Evolutionary conservation across 495 filamentous ascomycete species (phyloP).

Genomic region (Penicillium subrubescens): DNA sequence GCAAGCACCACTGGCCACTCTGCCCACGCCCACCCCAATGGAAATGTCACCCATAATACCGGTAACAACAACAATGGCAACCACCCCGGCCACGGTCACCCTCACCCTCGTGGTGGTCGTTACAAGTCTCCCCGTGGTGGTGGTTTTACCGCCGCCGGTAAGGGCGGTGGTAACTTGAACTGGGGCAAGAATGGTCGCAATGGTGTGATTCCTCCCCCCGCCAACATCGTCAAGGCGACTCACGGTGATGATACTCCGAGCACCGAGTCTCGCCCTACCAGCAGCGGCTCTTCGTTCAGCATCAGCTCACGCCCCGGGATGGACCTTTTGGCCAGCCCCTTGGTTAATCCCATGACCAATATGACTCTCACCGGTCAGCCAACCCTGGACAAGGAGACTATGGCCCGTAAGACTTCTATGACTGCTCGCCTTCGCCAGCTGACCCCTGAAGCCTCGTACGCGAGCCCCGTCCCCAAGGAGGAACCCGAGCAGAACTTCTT

Average conservation of each 20-base stretch:
- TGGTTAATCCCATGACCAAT: neutral
- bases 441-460: neutral
- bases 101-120: neutral
- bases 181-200: neutral
- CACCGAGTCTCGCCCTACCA: neutral
- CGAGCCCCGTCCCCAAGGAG: neutral
- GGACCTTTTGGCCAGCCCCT: neutral
- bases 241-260: too few species aligned
- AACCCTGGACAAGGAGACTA: neutral
- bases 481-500: neutral
- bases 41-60: neutral
- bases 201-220: neutral
- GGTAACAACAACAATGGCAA: neutral
- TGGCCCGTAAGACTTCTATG: neutral
- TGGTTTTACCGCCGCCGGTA: neutral
- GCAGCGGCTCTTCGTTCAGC: neutral
- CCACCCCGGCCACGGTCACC: neutral
- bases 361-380: neutral
- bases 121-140: slow-evolving; percentile 9
- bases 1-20: too few species aligned
- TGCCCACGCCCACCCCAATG: neutral
- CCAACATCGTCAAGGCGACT: neutral
- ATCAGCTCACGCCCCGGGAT: neutral
- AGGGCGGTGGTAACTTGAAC: neutral
- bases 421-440: neutral